Evolutionary conservation across 495 filamentous ascomycete genomes (phyloP).

Genomic region (Penicillium taxi): DNA sequence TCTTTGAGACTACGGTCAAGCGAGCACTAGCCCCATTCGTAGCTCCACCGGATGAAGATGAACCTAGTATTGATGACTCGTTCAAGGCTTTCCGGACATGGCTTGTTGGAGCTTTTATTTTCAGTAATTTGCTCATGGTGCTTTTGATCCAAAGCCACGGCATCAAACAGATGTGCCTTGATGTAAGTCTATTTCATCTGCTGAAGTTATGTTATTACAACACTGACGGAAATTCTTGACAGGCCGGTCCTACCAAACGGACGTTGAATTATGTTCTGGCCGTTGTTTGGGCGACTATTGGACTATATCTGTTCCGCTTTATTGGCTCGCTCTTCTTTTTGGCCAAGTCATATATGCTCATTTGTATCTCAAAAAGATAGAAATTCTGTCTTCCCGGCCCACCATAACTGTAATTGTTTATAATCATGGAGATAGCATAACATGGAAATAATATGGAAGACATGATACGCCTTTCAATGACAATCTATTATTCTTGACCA

Average conservation of each 20-base stretch:
- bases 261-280: conserved; percentile 7
- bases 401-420: too few species aligned
- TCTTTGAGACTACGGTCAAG: conserved; percentile 86
- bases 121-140: conserved; percentile 71
- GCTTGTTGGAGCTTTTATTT: conserved; percentile 76
- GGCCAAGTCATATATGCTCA: conserved; percentile 1
- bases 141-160: conserved; percentile 75
- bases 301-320: conserved; percentile 7
- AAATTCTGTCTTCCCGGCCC: too few species aligned
- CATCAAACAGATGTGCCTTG: conserved; percentile 64
- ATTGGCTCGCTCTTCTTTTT: conserved; percentile 8
- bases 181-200: conserved; percentile 48
- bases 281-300: conserved; percentile 7
- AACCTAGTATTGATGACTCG: conserved; percentile 63
- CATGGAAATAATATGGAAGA: neutral
- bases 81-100: conserved; percentile 93
- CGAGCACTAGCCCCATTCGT: conserved; percentile 63
- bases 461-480: too few species aligned
- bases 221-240: too few species aligned
- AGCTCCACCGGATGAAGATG: conserved; percentile 45
- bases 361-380: conserved; percentile 1
- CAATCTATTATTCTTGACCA: too few species aligned
- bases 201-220: neutral
- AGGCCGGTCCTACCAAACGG: conserved; percentile 1
- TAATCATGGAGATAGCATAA: too few species aligned